Evolutionary conservation across 2,329 filamentous ascomycete genomes (phyloP), one percentile per base, ranked within the genome.

Genomic region (Passalora sequoiae): DNA sequence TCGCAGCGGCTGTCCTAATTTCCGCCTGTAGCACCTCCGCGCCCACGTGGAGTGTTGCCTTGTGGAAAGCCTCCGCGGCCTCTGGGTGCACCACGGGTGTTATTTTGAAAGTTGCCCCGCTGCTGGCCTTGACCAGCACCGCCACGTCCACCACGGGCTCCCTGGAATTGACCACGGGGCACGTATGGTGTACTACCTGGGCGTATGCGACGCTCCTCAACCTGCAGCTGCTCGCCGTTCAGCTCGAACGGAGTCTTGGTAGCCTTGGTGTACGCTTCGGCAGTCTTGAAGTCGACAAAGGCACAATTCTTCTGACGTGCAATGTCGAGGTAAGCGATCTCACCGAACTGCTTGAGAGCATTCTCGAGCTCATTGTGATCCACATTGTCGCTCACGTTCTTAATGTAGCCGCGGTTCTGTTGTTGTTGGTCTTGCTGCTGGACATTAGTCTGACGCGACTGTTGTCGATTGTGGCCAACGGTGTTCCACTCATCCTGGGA

Each of bases 331-430:
- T 82, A 80, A 48, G 70, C 69, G 36, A 83, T 63, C 61, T 81
- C 78, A 50, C 79, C 80, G 40, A 83, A 89, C 57, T 81, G 79
- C 56, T 80, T 74, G 39, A 98, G 73, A 41, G 80, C 76, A 40
- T 76, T 74, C 66, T 77, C 83, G 47, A 98, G 74, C 35, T 87
- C 79, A 29, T 80, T 78, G 10, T 81, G 77, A 62, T 86, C 78
- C 40, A 98, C 83, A 69, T 89, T 89, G 24, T 94, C 89, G 38
- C 83, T 91, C 38, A 97, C 91, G 59, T 91, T 94, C 75, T 95
- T 95, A 67, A 98, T 88, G 67, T 96, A 97, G 15, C 85, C 92
- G 56, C 89, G 78, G 20, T 36, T 36, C 50, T 80, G 80, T 51
- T 91, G 84, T 54, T 88, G 78, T 43, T 80, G 80, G 49, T 89